Conservation (phyloP, 441 rosid species). For the Dalechampia spathulata region DNA sequence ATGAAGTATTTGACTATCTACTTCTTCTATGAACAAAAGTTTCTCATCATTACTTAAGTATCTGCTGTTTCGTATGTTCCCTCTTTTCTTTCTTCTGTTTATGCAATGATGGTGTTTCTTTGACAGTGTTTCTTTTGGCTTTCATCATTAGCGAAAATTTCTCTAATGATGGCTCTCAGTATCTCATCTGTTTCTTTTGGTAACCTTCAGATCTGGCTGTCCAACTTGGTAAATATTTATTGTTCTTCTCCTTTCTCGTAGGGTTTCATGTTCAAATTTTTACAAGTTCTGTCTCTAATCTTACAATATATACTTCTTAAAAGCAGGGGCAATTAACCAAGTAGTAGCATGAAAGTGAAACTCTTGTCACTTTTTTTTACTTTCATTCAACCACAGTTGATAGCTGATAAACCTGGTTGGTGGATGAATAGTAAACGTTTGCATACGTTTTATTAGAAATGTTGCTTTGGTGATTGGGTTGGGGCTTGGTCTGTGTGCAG, state of each 20-base stretch:
- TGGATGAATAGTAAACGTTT: too few species aligned
- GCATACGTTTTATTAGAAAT: background rate
- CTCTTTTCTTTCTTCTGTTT: slow-evolving; percentile 24
- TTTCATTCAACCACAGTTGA: too few species aligned
- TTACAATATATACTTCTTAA: slow-evolving; percentile 6
- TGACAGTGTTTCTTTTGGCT: slow-evolving; percentile 13
- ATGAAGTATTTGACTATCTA: slow-evolving; percentile 48
- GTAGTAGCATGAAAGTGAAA: slow-evolving; percentile 11
- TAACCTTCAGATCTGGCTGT: slow-evolving; percentile 40
- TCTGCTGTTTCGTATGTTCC: slow-evolving; percentile 14
- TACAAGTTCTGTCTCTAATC: too few species aligned
- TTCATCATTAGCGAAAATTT: slow-evolving; percentile 28
- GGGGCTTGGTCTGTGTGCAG: background rate
- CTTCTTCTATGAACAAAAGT: slow-evolving; percentile 24
- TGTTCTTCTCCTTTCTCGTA: slow-evolving; percentile 17
- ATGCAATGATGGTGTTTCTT: slow-evolving; percentile 36
- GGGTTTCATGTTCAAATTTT: slow-evolving; percentile 29
- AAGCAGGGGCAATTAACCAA: background rate
- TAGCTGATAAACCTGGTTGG: too few species aligned
- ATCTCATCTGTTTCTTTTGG: slow-evolving; percentile 51
- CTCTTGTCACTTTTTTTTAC: background rate
- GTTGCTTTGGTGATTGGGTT: background rate
- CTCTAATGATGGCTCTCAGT: slow-evolving; percentile 33
- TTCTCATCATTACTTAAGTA: slow-evolving; percentile 47
- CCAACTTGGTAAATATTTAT: slow-evolving; percentile 14